Percentiles rank a stretch among this genome's conserved stretches.
phyloP scores from a whole-genome alignment of 225 moss, liverwort and hornwort genomes.

The Straminergon stramineum region DNA sequence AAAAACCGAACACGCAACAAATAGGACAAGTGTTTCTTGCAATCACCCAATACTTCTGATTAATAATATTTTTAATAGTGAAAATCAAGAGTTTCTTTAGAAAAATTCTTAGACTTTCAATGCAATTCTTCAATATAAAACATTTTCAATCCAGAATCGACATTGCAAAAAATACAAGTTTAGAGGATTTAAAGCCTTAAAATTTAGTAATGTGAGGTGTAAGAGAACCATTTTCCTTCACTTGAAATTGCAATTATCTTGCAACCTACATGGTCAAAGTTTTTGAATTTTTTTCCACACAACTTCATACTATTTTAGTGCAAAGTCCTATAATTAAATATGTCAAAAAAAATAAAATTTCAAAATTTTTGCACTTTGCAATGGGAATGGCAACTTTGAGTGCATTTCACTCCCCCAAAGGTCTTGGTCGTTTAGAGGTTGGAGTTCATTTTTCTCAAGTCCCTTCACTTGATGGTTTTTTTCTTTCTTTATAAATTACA shows the following conservation, averaged over 20 bases:
- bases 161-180: not conserved
- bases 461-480: not conserved
- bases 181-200: not conserved
- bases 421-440: no score
- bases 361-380: not conserved
- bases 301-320: not conserved
- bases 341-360: rapidly evolving
- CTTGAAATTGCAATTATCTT: not conserved
- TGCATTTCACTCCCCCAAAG: not conserved
- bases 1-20: no score
- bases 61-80: no score
- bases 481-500: not conserved
- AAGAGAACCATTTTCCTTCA: not conserved
- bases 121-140: not conserved
- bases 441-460: not conserved
- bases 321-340: not conserved
- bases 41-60: no score
- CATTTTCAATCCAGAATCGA: not conserved
- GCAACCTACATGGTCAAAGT: not conserved
- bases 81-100: not conserved
- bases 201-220: rapidly evolving
- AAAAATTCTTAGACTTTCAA: rapidly evolving
- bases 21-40: no score
- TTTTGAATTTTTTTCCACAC: not conserved
- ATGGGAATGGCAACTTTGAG: rapidly evolving